phyloP scores from a whole-genome alignment of 345 rosid species.

The Camelina laxa region DNA sequence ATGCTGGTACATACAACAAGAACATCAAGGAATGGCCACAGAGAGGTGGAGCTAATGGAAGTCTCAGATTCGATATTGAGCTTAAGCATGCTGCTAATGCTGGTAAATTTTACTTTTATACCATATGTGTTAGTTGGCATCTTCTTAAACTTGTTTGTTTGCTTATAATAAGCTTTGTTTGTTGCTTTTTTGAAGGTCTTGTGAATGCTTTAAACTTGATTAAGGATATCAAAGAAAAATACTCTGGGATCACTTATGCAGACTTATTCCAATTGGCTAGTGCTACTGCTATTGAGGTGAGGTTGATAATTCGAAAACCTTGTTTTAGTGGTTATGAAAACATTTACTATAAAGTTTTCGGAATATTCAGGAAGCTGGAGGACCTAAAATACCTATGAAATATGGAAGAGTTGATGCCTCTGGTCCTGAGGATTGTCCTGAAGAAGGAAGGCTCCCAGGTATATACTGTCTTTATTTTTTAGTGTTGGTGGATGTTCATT shows the following conservation, averaged over 20 bases:
- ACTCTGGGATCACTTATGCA: slow-evolving; percentile 79
- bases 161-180: slow-evolving; percentile 4
- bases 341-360: neutral
- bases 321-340: neutral
- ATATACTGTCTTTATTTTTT: slow-evolving; percentile 7
- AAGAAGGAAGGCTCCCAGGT: slow-evolving; percentile 99
- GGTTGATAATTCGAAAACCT: neutral
- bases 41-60: slow-evolving; percentile 96
- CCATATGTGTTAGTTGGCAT: too few relatives aligned
- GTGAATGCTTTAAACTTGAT: slow-evolving; percentile 81
- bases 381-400: slow-evolving; percentile 90
- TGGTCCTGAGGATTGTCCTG: slow-evolving; percentile 81
- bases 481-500: neutral
- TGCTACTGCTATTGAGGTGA: slow-evolving; percentile 96
- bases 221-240: slow-evolving; percentile 83
- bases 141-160: neutral
- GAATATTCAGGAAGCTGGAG: slow-evolving; percentile 80
- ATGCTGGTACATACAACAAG: slow-evolving; percentile 94
- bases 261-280: slow-evolving; percentile 93
- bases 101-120: slow-evolving; percentile 51
- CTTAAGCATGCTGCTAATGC: slow-evolving; percentile 97
- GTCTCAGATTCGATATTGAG: slow-evolving; percentile 88
- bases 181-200: slow-evolving; percentile 62
- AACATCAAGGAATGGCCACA: slow-evolving; percentile 84
- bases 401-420: slow-evolving; percentile 90